Percentiles rank a stretch among this genome's conserved stretches.
Evolutionary conservation across 2,329 filamentous ascomycete species (phyloP).

Genomic region (Fusarium ramigenum): DNA sequence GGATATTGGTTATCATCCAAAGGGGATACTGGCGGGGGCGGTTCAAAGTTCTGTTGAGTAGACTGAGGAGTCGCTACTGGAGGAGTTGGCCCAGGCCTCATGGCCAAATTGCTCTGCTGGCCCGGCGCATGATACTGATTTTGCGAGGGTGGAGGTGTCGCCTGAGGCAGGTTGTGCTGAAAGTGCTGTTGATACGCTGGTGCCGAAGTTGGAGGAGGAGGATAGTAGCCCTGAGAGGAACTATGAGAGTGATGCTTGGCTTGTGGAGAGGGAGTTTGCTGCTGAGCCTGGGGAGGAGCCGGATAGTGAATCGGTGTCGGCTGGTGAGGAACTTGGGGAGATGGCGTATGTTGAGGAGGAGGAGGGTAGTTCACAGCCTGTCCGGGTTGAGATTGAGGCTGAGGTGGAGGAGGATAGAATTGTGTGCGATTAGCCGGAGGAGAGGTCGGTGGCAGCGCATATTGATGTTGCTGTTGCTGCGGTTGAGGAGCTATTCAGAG

Average conservation of each 20-base stretch:
- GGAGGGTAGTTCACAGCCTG: conserved; percentile 41
- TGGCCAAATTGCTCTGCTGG: conserved; percentile 33
- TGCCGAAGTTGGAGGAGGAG: conserved; percentile 37
- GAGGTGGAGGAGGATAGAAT: conserved; percentile 56
- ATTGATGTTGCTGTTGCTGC: conserved; percentile 50
- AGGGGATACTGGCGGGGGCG: conserved; percentile 41
- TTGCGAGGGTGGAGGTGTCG: conserved; percentile 33
- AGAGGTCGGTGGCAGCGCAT: conserved; percentile 58
- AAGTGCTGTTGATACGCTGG: conserved; percentile 38
- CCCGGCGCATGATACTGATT: conserved; percentile 40
- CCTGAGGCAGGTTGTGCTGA: conserved; percentile 39
- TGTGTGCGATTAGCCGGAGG: conserved; percentile 57
- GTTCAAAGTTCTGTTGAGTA: conserved; percentile 40
- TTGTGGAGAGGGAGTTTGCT: conserved; percentile 37
- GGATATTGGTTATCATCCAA: conserved; percentile 38
- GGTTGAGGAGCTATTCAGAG: conserved; percentile 33
- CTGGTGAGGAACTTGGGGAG: conserved; percentile 36
- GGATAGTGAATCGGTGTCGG: conserved; percentile 30
- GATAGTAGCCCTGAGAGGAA: conserved; percentile 28
- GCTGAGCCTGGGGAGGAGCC: conserved; percentile 36
- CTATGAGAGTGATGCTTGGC: conserved; percentile 38
- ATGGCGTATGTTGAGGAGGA: conserved; percentile 41
- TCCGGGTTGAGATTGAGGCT: conserved; percentile 46
- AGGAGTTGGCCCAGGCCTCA: conserved; percentile 33
- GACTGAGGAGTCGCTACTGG: conserved; percentile 37